Conservation (phyloP, 257 asterid genomes). For the Osmanthus fragrans region DNA sequence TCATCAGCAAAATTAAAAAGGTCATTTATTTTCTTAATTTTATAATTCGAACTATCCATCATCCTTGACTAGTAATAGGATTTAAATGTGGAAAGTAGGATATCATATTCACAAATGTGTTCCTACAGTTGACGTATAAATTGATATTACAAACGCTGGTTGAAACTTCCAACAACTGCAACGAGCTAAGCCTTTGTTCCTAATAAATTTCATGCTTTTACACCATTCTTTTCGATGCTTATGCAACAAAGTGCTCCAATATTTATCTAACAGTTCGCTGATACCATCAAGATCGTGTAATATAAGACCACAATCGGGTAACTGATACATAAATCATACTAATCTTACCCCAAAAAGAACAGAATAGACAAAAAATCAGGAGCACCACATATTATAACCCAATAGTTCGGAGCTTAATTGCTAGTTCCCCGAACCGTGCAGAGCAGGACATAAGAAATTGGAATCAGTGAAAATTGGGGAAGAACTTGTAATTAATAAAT, state of each 20-base stretch:
- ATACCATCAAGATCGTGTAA: background rate
- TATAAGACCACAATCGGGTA: background rate
- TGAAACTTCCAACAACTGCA: background rate
- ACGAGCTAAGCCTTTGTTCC: background rate
- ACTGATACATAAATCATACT: background rate
- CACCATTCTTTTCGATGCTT: background rate
- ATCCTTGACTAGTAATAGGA: background rate
- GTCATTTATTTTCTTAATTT: too few relatives aligned
- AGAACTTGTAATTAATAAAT: slow-evolving; percentile 4
- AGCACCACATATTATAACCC: background rate
- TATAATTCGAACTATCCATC: too few relatives aligned
- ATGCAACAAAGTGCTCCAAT: background rate
- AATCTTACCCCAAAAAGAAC: background rate
- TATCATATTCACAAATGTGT: background rate
- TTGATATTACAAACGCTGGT: background rate
- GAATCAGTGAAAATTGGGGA: background rate
- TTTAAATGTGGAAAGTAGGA: background rate
- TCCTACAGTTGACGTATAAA: background rate
- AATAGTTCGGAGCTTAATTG: background rate
- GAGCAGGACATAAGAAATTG: background rate
- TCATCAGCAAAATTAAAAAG: background rate
- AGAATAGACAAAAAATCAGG: background rate
- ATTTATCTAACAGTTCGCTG: background rate
- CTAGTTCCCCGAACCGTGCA: background rate
- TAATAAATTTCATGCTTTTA: background rate